Base-by-base conservation (phyloP, 257 asterid genomes). In the Solanum lignicaule region DNA sequence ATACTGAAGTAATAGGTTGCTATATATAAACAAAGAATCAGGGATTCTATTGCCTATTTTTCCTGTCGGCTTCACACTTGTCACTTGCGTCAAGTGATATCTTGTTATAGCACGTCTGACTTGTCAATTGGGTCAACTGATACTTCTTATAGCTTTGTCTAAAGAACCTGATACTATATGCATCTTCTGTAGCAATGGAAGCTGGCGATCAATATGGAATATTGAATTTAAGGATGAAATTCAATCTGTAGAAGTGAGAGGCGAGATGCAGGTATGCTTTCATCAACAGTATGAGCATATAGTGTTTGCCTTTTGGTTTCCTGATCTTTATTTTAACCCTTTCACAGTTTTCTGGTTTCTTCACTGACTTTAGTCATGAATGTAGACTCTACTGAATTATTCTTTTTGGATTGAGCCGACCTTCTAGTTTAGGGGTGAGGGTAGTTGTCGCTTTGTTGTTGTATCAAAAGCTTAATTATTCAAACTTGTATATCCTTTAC, bases 141-240 rank as follows among this genome's bases (percentile, higher is more conserved):
- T 29, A 81, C 69, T 46, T 46, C 68, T 46, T 81, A 29, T 29
- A 81, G 85, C 85, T 43, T 27, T 27, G 29, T 46, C 68, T 29
- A 46, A 18, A 65, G 41, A 85, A 86, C 89, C 52, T 81, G 79
- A 66, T 90, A 65, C 72, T 89, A 35, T 86, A 66, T 43, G 36
- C 91, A 79, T 84, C 88, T 88, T 86, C 29, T 74, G 86, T 89
- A 97, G 98, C 94, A 95, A 95, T 89, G 99, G 99, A 83, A 95
- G 98, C 89, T 97, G 98, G 99, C 94, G 93, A 86, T 95, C 99
- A 75, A 90, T 90, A 74, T 97, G 99, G 98, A 90, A 89, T 87
- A 79, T 94, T 87, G 95, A 91, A 76, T 97, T 95, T 88, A 95
- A 92, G 91, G 96, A 95, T 83, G 99, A 94, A 43, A 83, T 91